Percentiles rank a stretch among this genome's conserved stretches.
Conservation (phyloP, 257 asterid genomes). For the Solanum dulcamara region DNA sequence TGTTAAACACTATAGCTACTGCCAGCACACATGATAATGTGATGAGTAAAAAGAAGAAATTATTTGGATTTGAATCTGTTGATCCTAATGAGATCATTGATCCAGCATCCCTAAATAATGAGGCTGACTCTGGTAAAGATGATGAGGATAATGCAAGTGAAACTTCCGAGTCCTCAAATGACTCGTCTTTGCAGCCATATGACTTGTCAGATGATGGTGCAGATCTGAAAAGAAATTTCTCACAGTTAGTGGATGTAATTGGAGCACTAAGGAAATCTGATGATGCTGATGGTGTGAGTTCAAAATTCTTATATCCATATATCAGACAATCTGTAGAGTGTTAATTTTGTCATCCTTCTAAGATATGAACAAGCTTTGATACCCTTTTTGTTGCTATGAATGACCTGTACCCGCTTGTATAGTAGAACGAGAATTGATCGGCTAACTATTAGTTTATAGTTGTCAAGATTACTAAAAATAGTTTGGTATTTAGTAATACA, state of each 20-base stretch:
- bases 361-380: background rate
- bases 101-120: slow-evolving; percentile 48
- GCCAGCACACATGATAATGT: slow-evolving; percentile 10
- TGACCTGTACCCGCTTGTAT: background rate
- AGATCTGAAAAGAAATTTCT: slow-evolving; percentile 60
- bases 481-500: background rate
- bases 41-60: slow-evolving; percentile 28
- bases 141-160: slow-evolving; percentile 58
- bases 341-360: background rate
- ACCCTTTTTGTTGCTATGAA: slow-evolving; percentile 1
- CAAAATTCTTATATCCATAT: background rate
- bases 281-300: slow-evolving; percentile 89
- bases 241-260: slow-evolving; percentile 88
- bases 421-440: background rate
- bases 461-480: background rate
- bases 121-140: slow-evolving; percentile 31
- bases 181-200: slow-evolving; percentile 69
- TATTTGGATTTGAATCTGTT: slow-evolving; percentile 21
- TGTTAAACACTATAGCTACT: slow-evolving; percentile 19
- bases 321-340: background rate
- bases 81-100: slow-evolving; percentile 92
- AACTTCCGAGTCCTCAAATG: slow-evolving; percentile 53
- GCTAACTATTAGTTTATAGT: background rate
- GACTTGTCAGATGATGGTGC: slow-evolving; percentile 78
- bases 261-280: slow-evolving; percentile 84